Evolutionary conservation across 768 basidiomycete species (phyloP).

Genomic region (Leccinum uliginosum): DNA sequence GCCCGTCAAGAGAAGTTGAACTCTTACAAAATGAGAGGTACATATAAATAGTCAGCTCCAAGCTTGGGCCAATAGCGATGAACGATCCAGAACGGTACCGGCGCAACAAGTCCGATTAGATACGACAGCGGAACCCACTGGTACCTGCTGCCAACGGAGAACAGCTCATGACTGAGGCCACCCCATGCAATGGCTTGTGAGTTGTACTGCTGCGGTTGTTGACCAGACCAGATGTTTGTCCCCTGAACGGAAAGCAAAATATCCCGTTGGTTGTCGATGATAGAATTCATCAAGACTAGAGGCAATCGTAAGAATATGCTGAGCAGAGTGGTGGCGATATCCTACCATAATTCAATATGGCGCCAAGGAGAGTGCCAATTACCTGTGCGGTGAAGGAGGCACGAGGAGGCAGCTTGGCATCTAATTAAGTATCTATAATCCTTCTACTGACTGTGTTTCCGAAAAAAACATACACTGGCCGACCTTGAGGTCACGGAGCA

Average conservation of each 20-base stretch:
- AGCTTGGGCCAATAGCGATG: constrained; percentile 35
- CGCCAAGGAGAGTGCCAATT: constrained; percentile 51
- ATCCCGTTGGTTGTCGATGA: constrained; percentile 47
- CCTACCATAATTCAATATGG: constrained; percentile 43
- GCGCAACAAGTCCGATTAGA: constrained; percentile 30
- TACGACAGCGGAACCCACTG: constrained; percentile 40
- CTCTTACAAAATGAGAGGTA: constrained; percentile 26
- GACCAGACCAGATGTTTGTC: constrained; percentile 36
- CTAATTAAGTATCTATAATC: constrained; percentile 11
- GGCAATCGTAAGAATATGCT: constrained; percentile 9
- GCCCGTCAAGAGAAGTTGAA: neutral
- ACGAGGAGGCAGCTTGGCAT: constrained; percentile 58
- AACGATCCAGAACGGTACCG: constrained; percentile 39
- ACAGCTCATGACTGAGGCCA: constrained; percentile 34
- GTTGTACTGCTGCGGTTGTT: constrained; percentile 28
- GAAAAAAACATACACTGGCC: constrained; percentile 17
- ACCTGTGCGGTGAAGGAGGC: constrained; percentile 58
- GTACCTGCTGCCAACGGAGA: constrained; percentile 28
- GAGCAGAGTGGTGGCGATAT: neutral
- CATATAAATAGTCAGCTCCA: constrained; percentile 25
- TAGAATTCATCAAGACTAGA: constrained; percentile 56
- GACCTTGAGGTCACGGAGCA: constrained; percentile 58
- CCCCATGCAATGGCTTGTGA: constrained; percentile 38
- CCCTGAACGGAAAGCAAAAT: constrained; percentile 53
- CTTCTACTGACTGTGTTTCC: constrained; percentile 24